Evolutionary conservation across 768 basidiomycete genomes (phyloP), one percentile per base, ranked within the genome.

Genomic region (Tylopilus plumbeoviolaceoides): DNA sequence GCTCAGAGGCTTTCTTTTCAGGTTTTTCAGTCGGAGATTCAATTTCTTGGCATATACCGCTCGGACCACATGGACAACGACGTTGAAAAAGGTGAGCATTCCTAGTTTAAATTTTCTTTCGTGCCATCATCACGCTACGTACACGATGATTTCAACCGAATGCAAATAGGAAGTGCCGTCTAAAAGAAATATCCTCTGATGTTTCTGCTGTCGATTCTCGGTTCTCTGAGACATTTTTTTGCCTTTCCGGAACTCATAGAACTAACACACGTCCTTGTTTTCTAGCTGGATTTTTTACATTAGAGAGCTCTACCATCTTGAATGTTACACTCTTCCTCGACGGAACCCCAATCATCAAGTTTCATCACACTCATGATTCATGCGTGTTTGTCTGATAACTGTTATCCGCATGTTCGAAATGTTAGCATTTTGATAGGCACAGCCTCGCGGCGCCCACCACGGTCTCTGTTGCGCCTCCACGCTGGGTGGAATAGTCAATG

Each of bases 141-240:
- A n/a, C 30, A 54, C 27, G 68, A 69, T 69, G 68, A 69, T 43
- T 63, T 59, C 57, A 57, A 66, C 68, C 68, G 68, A 65, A 65
- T 58, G 61, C 67, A 60, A 67, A 67, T 69, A 69, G 68, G 68
- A 69, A 69, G 68, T 69, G 68, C 68, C 68, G 68, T 69, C 68
- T 62, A 41, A 69, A 70, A 57, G 65, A 58, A 54, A 47, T 45
- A 3, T 56, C 43, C 36, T 40, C 14, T 10, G 64, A 53, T 61
- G 59, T 59, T 54, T 59, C 62, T 67, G 44, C 31, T 71, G 68
- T 69, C 65, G 68, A 69, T 43, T 56, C 63, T 46, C 69, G 68
- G 69, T 69, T 67, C 65, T 57, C 68, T 71, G 69, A 69, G 35
- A 49, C 50, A 39, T 38, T 25, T 45, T n/a, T 49, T 30, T 33